These are phyloP conservation scores for Fraxinus paxiana DNA, from an alignment of 305 asterid species.

Conservation along the genomic window DNA sequence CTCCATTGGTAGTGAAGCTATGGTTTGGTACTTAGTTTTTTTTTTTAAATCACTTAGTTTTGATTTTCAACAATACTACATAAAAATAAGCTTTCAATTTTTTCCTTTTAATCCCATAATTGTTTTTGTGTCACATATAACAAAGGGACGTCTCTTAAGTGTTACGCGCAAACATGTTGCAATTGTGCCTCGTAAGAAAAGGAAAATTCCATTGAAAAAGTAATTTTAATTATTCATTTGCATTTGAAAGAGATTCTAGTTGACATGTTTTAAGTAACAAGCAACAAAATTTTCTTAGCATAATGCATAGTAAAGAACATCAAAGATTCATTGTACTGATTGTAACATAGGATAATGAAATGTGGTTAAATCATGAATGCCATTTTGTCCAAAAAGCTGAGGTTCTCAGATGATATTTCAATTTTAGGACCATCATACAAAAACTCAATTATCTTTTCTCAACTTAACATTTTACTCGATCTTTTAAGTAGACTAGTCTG, in stretches of 20 bases:
- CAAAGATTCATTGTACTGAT: too few relatives aligned
- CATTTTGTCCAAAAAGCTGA: not conserved
- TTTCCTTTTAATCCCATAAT: not conserved
- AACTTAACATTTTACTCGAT: not conserved
- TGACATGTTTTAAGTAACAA: not conserved
- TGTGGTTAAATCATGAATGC: not conserved
- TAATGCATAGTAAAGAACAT: not conserved
- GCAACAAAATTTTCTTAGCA: not conserved
- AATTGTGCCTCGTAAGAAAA: not conserved
- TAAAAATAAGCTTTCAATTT: not conserved
- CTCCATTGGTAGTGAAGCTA: not conserved
- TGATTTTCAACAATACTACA: not conserved
- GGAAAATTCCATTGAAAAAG: too few relatives aligned
- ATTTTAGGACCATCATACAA: not conserved
- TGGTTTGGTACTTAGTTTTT: not conserved
- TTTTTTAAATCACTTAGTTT: not conserved
- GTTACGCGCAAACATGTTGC: not conserved
- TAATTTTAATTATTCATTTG: not conserved
- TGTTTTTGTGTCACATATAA: not conserved
- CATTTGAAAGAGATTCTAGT: not conserved
- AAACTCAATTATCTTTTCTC: not conserved
- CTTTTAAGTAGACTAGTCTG: not conserved
- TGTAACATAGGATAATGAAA: not conserved
- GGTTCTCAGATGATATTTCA: not conserved
- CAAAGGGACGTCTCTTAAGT: not conserved